Conservation (phyloP, 257 asterid species). For the Pogostemon cablin region DNA sequence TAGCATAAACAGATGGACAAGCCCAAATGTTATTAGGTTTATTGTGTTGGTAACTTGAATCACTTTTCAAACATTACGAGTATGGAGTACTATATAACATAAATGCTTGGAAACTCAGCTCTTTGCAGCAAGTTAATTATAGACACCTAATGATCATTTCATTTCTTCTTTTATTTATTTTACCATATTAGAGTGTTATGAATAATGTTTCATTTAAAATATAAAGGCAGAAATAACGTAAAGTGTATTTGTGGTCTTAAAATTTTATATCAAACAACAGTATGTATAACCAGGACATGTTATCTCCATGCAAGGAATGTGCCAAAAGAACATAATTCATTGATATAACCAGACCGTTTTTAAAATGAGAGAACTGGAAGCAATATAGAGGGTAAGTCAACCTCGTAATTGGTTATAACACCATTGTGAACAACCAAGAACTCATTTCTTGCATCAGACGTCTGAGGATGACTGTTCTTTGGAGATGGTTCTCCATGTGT, state of each 20-base stretch:
- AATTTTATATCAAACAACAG: not conserved
- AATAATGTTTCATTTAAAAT: not conserved
- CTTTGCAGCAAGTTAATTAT: slow-evolving; percentile 3
- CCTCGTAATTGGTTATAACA: slow-evolving; percentile 95
- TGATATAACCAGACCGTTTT: slow-evolving; percentile 3
- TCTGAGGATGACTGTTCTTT: slow-evolving; percentile 96
- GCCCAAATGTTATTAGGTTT: not conserved
- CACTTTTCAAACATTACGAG: not conserved
- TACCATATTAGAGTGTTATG: not conserved
- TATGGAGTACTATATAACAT: not conserved
- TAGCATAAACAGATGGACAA: not conserved
- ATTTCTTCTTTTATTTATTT: not conserved
- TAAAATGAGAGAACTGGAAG: slow-evolving; percentile 1
- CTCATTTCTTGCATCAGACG: slow-evolving; percentile 77
- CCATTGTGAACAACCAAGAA: slow-evolving; percentile 97
- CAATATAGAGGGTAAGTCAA: slow-evolving; percentile 31
- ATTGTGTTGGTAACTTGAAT: not conserved
- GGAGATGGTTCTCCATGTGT: slow-evolving; percentile 99
- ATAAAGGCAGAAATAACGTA: slow-evolving; percentile 8
- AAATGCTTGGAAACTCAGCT: not conserved
- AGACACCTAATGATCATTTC: not conserved
- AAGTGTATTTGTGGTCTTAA: not conserved
- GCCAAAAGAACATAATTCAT: slow-evolving; percentile 2
- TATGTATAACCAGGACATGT: slow-evolving; percentile 9
- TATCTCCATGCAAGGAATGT: slow-evolving; percentile 14